A percentile compares a stretch with the other conserved stretches of the same genome.
Evolutionary conservation across 2,329 filamentous ascomycete species (phyloP).

Genomic region (Fusarium sp.): DNA sequence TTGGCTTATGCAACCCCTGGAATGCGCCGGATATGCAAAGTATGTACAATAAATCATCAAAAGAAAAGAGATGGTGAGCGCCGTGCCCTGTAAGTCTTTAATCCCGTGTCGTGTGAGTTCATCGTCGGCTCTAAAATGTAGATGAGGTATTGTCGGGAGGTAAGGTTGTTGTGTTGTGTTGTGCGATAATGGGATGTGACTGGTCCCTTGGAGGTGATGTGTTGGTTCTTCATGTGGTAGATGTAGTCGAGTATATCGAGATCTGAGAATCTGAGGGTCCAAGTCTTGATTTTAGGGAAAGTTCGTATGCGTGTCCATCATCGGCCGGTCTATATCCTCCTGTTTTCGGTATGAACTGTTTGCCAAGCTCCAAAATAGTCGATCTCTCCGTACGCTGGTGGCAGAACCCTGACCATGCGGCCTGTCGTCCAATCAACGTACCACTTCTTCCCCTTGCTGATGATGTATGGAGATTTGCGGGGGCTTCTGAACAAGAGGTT

Average conservation of each 20-base stretch:
- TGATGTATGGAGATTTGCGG: constrained; percentile 68
- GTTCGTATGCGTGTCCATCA: constrained; percentile 10
- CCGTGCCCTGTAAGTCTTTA: not conserved
- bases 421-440: constrained; percentile 71
- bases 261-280: not conserved
- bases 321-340: constrained; percentile 52
- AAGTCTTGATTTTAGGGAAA: not conserved
- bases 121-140: constrained; percentile 24
- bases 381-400: constrained; percentile 66
- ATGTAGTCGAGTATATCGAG: not conserved
- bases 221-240: not conserved
- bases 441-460: constrained; percentile 69
- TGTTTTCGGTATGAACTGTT: constrained; percentile 62
- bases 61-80: constrained; percentile 20
- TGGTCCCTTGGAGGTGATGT: constrained; percentile 7
- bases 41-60: constrained; percentile 36
- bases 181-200: constrained; percentile 19
- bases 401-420: constrained; percentile 64
- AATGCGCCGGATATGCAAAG: constrained; percentile 44
- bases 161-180: constrained; percentile 5
- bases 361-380: constrained; percentile 64
- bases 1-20: constrained; percentile 40
- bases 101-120: not conserved
- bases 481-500: constrained; percentile 68
- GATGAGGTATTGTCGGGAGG: constrained; percentile 4